Percentiles rank a stretch among this genome's conserved stretches.
These are phyloP conservation scores for Patellifolia procumbens DNA, from an alignment of 179 eudicot species.

Conservation along the genomic window DNA sequence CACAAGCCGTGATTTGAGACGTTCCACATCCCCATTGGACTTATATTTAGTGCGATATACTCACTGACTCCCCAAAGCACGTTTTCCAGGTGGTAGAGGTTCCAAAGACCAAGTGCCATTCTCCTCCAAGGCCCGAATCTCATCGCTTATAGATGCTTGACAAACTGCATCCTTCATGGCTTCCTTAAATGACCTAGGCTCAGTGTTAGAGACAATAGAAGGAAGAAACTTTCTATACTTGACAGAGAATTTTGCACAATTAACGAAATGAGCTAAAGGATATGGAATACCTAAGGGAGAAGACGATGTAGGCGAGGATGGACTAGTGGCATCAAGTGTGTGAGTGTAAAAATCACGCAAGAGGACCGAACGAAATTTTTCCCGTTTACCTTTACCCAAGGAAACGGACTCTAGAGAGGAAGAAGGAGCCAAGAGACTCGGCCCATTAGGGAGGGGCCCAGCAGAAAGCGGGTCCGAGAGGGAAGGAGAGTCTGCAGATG, in stretches of 20 bases:
- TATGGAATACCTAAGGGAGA: neutral
- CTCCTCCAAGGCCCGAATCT: neutral
- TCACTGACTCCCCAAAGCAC: neutral
- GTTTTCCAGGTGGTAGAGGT: neutral
- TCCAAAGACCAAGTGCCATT: neutral
- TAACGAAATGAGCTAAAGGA: too few species aligned
- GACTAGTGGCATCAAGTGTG: neutral
- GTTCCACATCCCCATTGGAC: neutral
- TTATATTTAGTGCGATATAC: neutral
- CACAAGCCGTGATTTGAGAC: neutral
- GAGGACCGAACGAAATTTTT: neutral
- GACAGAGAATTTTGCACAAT: too few species aligned
- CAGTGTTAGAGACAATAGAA: too few species aligned
- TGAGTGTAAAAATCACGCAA: neutral
- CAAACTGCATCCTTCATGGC: neutral
- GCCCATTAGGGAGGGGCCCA: too few species aligned
- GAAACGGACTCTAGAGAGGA: too few species aligned
- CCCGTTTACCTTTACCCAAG: neutral
- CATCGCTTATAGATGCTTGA: too few species aligned
- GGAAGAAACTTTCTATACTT: too few species aligned
- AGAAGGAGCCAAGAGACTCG: too few species aligned
- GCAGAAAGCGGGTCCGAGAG: too few species aligned
- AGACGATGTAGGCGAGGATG: neutral
- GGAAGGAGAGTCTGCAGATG: too few species aligned
- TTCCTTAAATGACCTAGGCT: neutral